Evolutionary conservation across 768 basidiomycete species (phyloP).

Genomic region (Rhizopogon rudus): DNA sequence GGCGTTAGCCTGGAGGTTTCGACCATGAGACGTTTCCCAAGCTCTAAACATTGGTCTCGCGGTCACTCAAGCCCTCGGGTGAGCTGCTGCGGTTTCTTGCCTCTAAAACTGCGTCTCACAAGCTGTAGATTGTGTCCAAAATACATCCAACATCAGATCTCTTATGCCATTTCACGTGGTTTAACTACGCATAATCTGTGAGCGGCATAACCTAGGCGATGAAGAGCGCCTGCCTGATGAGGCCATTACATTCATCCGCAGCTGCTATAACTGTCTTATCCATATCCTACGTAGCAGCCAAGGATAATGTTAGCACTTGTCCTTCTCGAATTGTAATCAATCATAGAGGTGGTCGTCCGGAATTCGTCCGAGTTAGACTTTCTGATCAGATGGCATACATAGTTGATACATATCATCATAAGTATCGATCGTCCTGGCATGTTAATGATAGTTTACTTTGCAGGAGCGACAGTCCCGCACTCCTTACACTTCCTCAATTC

Average conservation of each 20-base stretch:
- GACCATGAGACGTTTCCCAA: slow-evolving; percentile 31
- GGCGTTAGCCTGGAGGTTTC: slow-evolving; percentile 57
- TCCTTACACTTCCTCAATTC: slow-evolving; percentile 61
- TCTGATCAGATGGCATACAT: slow-evolving; percentile 26
- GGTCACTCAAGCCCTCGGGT: slow-evolving; percentile 58
- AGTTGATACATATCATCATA: too few species aligned
- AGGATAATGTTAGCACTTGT: slow-evolving; percentile 32
- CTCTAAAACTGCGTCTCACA: background rate
- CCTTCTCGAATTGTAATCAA: slow-evolving; percentile 63
- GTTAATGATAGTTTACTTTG: slow-evolving; percentile 36
- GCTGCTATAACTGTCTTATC: slow-evolving; percentile 55
- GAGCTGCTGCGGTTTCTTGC: slow-evolving; percentile 12
- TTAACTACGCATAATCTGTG: slow-evolving; percentile 30
- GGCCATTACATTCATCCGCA: slow-evolving; percentile 40
- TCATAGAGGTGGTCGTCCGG: slow-evolving; percentile 58
- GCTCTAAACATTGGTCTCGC: slow-evolving; percentile 28
- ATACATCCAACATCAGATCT: slow-evolving; percentile 28
- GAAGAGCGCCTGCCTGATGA: slow-evolving; percentile 44
- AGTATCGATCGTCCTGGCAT: too few species aligned
- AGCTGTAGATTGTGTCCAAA: slow-evolving; percentile 51
- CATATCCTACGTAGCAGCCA: slow-evolving; percentile 40
- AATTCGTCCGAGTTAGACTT: slow-evolving; percentile 55
- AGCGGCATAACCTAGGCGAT: slow-evolving; percentile 24
- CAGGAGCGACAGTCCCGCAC: slow-evolving; percentile 62
- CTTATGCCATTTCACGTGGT: slow-evolving; percentile 35